Evolutionary conservation across 345 rosid species (phyloP), one percentile per base, ranked within the genome.

Genomic region (Turritis glabra): DNA sequence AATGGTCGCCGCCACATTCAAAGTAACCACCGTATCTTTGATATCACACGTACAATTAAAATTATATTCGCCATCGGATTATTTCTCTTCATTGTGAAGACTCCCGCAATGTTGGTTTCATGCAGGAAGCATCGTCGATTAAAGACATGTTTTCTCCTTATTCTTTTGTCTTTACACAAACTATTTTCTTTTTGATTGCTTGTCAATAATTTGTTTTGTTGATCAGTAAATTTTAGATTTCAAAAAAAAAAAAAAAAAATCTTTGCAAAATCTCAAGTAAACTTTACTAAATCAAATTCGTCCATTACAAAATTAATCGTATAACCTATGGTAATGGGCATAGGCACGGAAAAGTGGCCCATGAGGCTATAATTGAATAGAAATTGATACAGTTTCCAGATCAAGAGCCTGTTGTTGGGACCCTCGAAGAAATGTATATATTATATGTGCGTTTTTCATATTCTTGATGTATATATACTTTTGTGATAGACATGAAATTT

Each of bases 401-500:
- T 48, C 22, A 58, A 75, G 67, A 67, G 29, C 61, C 51, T 75
- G 79, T 74, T 67, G 19, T 33, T 35, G 66, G 78, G 72, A 44
- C 78, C 78, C 79, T 67, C 44, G 19, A 15, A 38, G 33, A 57
- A 46, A 58, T 50, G 67, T 67, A 14, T 14, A 14, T 25, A 30
- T 51, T 55, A 54, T 64, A 12, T 21, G 33, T 62, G 22, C 59
- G 23, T 68, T 69, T 66, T 43, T 48, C 66, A 35, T 46, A 40
- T 30, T 48, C 33, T 57, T 37, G 26, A 29, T 60, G 32, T 62
- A 29, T 59, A 22, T 53, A 51, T 61, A 53, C 51, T 52, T 76
- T 43, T 62, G 55, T 46, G 23, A 46, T 63, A 54, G 65, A 62
- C 65, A 62, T 62, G 15, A 46, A 69, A 13, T 53, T 44, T 69